Conservation (phyloP, 208 protist species). For the Trypanosoma melophagium region DNA sequence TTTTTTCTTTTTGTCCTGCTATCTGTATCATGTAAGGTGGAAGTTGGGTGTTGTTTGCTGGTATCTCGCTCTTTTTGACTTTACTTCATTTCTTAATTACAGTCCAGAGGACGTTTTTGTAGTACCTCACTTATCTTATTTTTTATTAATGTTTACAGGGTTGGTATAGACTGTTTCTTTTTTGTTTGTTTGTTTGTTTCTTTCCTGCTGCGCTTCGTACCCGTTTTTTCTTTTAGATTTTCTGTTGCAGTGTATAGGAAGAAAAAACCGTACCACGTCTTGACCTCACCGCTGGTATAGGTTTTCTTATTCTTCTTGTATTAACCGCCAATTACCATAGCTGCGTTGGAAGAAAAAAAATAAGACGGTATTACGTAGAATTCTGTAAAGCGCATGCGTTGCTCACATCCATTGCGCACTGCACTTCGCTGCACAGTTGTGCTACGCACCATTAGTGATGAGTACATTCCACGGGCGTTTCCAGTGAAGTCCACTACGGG, state of each 20-base stretch:
- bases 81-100: too few species aligned
- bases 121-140: not conserved
- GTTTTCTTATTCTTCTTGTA: not conserved
- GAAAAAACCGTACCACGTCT: too few species aligned
- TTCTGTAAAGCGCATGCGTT: slow-evolving; percentile 28
- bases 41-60: not conserved
- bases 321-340: not conserved
- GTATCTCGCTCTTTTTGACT: not conserved
- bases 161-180: too few species aligned
- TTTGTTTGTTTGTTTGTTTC: too few species aligned
- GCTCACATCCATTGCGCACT: slow-evolving; percentile 31
- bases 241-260: too few species aligned
- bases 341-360: not conserved
- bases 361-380: not conserved
- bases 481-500: slow-evolving; percentile 91
- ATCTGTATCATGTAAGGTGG: not conserved
- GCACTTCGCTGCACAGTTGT: slow-evolving; percentile 53
- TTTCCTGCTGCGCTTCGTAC: too few species aligned
- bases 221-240: too few species aligned
- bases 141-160: not conserved
- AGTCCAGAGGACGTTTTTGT: not conserved
- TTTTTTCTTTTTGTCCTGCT: not conserved
- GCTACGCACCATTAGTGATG: slow-evolving; percentile 80
- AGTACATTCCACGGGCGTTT: slow-evolving; percentile 90
- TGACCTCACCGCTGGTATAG: too few species aligned